Evolutionary conservation across 306 rosid genomes (phyloP).

Genomic region (Fragaria iinumae): DNA sequence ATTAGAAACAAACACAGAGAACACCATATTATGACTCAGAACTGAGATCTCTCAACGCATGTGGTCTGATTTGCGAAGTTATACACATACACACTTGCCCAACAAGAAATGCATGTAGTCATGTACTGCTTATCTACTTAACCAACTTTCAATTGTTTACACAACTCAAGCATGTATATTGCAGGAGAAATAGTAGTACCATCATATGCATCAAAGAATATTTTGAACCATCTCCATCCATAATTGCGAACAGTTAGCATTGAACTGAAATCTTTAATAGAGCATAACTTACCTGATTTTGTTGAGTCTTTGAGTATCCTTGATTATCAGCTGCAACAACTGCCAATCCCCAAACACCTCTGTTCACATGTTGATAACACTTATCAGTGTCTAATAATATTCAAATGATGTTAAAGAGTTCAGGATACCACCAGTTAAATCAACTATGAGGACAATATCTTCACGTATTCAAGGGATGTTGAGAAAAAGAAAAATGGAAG

Average conservation of each 20-base stretch:
- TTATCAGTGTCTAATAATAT: background rate
- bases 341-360: background rate
- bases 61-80: background rate
- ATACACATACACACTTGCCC: background rate
- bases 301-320: slow-evolving; percentile 12
- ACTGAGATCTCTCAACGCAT: background rate
- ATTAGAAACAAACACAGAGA: background rate
- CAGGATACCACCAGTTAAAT: background rate
- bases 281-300: slow-evolving; percentile 5
- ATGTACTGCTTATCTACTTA: background rate
- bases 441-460: background rate
- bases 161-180: background rate
- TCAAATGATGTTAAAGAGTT: background rate
- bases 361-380: background rate
- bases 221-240: background rate
- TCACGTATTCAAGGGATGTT: background rate
- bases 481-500: background rate
- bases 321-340: background rate
- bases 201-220: background rate
- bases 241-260: background rate
- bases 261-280: background rate
- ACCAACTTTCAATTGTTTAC: slow-evolving; percentile 5
- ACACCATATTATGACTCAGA: background rate
- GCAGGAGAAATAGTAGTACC: background rate
- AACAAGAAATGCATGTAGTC: background rate